Base-by-base conservation (phyloP, 83 land plant species). In the Picea mariana region DNA sequence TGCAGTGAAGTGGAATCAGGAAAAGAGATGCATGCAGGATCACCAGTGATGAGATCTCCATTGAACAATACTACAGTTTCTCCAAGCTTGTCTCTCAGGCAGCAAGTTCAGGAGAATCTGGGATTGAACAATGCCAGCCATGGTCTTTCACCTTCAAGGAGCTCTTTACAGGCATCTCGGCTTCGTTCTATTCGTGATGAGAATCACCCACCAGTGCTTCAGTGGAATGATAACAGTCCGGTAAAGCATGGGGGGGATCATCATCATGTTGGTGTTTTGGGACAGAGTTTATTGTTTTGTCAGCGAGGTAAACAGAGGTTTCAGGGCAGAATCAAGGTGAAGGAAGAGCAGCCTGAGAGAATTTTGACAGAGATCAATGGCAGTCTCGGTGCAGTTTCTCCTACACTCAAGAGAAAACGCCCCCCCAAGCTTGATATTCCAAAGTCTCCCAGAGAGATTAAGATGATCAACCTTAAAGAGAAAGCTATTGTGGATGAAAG, bases 351-450 rank as follows among this genome's bases (percentile, higher is more conserved):
- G 12, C 5, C 6, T 16, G 62, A 59, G 15, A 31, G 62, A 55
- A 24, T 23, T 55, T 58, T 55, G 60, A 52, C 62, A 59, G 79
- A 77, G 20, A 24, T 59, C n/a, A 77, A 77, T 27, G 62, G 79
- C 17, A 17, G 63, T 24, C 13, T 52, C 60, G 47, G 62, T 27
- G 1, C 34, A 27, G 17, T 26, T 52, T 55, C 62, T 26, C 62
- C 79, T 77, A 12, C 34, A 12, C 79, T 77, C 38, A 77, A 77
- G 47, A 77, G 79, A 58, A 77, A 77, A 58, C 59, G 79, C 31
- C 59, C 62, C 17, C 6, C 61, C 1, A 76, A 55, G 18, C 59
- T 76, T 55, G 61, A 77, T 26, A 49, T 77, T 77, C 62, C 79
- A 6, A 55, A 77, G 62, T 16, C 16, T 52, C 58, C 79, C 1